Evolutionary conservation across 2,329 filamentous ascomycete genomes (phyloP), one percentile per base, ranked within the genome.

Genomic region (Drechslerella dactyloides): DNA sequence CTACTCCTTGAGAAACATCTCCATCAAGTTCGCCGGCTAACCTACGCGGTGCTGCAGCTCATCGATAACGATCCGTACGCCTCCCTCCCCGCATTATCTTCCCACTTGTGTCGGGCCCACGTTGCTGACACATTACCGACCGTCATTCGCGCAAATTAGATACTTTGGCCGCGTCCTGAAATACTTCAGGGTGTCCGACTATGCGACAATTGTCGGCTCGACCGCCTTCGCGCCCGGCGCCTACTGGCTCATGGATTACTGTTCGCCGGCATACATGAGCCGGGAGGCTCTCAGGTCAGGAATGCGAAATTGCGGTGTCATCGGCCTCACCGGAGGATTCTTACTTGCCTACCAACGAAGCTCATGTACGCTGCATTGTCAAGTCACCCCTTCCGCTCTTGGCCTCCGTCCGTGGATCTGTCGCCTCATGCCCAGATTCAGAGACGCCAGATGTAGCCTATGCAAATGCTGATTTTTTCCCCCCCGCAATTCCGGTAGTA

Each of bases 31-130:
- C 4, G n/a, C n/a, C 15, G 37, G 4, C 37, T 42, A 42, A 42
- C 40, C 40, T 3, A 53, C 65, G 74, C 74, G 74, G 65, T 48
- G 19, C 21, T 19, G 76, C 82, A 99, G 94, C 90, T 97, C 83
- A 97, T 99, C 82, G 94, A 99, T 84, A 96, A 91, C 83, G 94
- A 99, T 82, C 94, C 94, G 93, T 97, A 93, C 80, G 89, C 81
- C 74, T 64, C 68, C 81, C 74, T 64, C 68, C 76, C 64, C 75
- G 53, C 33, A 33, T 23, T 4, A 15, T 35, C 23, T 46, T 60
- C 5, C 13, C 46, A 21, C 48, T 11, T 40, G 27, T 27, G 15
- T 24, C 3, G 1, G 6, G 30, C 1, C 27, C 1, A 24, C n/a
- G 35, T 15, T 13, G 37, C 40, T 44, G 37, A 59, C 23, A 40